Percentiles rank a stretch among this genome's conserved stretches.
Conservation (phyloP, 2,329 filamentous ascomycete genomes). For the Scedosporium dehoogii region DNA sequence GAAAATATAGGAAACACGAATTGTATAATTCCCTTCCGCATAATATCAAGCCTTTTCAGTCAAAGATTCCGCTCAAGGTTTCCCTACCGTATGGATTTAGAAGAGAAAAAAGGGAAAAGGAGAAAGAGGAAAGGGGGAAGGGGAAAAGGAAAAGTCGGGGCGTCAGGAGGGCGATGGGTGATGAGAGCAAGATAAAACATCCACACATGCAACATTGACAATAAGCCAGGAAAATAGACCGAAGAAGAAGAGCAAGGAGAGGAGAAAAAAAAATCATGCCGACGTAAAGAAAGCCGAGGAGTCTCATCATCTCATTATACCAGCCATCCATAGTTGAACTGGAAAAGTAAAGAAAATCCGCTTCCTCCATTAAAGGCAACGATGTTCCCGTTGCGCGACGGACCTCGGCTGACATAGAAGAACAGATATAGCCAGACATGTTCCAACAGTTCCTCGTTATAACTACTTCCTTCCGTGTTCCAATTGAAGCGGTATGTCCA, state of each 20-base stretch:
- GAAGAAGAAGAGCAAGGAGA: no score
- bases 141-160: neutral
- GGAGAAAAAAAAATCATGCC: neutral
- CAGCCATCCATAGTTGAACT: neutral
- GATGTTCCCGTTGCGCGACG: no score
- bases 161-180: neutral
- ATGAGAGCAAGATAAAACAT: neutral
- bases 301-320: neutral
- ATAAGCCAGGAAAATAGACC: neutral
- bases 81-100: neutral
- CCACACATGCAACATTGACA: neutral
- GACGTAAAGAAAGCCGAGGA: neutral
- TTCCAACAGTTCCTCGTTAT: neutral
- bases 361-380: no score
- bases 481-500: neutral
- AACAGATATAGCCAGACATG: neutral
- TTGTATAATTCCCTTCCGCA: neutral
- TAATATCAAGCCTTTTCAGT: neutral
- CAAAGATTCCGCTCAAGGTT: neutral
- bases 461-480: neutral
- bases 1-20: neutral
- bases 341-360: neutral
- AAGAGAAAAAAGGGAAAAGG: no score
- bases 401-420: neutral
- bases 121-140: neutral